phyloP scores from a whole-genome alignment of 805 yeast species.

The Ogataea paraovalis region DNA sequence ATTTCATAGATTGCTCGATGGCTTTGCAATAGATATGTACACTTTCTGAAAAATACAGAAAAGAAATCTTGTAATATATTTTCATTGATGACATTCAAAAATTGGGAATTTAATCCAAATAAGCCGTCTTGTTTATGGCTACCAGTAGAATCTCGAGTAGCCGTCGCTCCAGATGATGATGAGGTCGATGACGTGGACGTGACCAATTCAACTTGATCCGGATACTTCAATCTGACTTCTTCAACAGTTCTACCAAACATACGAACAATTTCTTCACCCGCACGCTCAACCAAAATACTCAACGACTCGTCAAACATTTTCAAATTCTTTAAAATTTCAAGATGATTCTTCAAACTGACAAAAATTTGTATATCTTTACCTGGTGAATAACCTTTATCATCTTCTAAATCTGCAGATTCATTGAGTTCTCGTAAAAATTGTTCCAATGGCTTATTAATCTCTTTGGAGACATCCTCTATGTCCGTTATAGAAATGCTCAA shows the following conservation, averaged over 20 bases:
- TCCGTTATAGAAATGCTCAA: slow-evolving; percentile 20
- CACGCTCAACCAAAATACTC: slow-evolving; percentile 48
- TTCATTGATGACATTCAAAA: slow-evolving; percentile 26
- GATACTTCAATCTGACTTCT: slow-evolving; percentile 56
- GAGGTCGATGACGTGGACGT: slow-evolving; percentile 8
- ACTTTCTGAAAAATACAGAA: slow-evolving; percentile 61
- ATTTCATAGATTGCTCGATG: slow-evolving; percentile 66
- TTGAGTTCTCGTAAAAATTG: slow-evolving; percentile 32
- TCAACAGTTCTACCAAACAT: slow-evolving; percentile 60
- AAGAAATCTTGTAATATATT: slow-evolving; percentile 65
- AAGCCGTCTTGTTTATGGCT: slow-evolving; percentile 6
- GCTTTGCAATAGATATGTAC: slow-evolving; percentile 61
- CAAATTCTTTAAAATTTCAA: slow-evolving; percentile 36
- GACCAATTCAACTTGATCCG: slow-evolving; percentile 27
- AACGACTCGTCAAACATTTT: slow-evolving; percentile 58
- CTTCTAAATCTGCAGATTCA: slow-evolving; percentile 13
- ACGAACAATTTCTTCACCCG: slow-evolving; percentile 59
- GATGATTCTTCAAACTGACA: slow-evolving; percentile 16
- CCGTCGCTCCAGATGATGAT: neutral
- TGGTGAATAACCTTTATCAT: slow-evolving; percentile 17
- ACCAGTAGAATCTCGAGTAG: neutral
- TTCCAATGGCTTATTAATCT: slow-evolving; percentile 33
- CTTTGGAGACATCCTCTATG: slow-evolving; percentile 22
- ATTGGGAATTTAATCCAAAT: slow-evolving; percentile 6
- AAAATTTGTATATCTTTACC: slow-evolving; percentile 23